Conservation (phyloP, 768 basidiomycete genomes). For the Cystoderma amianthinum region DNA sequence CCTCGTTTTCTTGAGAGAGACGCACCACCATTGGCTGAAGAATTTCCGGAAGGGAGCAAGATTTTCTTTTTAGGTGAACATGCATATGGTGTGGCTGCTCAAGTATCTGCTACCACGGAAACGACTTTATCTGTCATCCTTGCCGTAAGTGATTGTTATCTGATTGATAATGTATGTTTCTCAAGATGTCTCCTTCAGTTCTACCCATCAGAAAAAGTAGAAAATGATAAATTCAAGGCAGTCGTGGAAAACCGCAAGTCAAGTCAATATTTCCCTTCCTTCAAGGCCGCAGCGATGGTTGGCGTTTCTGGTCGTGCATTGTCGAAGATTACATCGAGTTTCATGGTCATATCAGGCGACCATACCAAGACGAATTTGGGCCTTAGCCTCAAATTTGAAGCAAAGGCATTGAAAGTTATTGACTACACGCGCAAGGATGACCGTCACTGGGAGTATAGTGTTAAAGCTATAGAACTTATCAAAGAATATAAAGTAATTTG, state of each 20-base stretch:
- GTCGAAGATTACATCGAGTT: conserved; percentile 88
- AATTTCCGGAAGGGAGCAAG: conserved; percentile 85
- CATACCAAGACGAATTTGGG: conserved; percentile 84
- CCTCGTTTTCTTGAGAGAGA: conserved; percentile 78
- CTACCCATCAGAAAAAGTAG: conserved; percentile 77
- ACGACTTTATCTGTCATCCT: conserved; percentile 73
- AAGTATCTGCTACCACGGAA: conserved; percentile 70
- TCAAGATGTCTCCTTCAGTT: conserved; percentile 40
- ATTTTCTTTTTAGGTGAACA: conserved; percentile 96
- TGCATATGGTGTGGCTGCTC: conserved; percentile 93
- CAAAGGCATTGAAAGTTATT: conserved; percentile 87
- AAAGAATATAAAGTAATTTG: conserved; percentile 69
- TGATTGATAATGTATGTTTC: not conserved
- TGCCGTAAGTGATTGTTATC: conserved; percentile 49
- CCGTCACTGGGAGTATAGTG: conserved; percentile 88
- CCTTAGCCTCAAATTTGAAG: conserved; percentile 93
- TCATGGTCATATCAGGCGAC: conserved; percentile 79
- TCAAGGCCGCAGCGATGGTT: conserved; percentile 67
- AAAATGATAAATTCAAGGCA: conserved; percentile 71
- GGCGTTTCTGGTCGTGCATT: conserved; percentile 73
- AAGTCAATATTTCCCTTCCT: conserved; percentile 70
- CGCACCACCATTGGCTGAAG: conserved; percentile 76
- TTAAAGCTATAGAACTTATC: conserved; percentile 77
- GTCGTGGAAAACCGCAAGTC: conserved; percentile 50
- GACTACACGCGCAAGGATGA: conserved; percentile 86